Base-by-base conservation (phyloP, 2,329 filamentous ascomycete species). In the Chaetomium olivaceum region DNA sequence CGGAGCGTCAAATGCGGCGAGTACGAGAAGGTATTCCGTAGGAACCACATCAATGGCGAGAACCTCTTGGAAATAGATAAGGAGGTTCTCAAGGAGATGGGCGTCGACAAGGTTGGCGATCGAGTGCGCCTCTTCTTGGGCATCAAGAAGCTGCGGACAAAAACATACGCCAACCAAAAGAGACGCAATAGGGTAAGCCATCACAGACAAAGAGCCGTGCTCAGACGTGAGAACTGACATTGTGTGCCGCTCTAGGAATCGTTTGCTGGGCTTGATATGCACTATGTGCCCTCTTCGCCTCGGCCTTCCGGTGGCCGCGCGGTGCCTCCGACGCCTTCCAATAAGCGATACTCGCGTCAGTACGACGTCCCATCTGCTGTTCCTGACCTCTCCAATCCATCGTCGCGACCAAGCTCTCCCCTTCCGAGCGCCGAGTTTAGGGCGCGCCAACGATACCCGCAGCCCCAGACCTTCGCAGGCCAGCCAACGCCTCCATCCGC, bases 1-100 rank as follows among this genome's bases (percentile, higher is more conserved):
- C 86, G 89, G 73, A 93, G 88, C 72, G 93, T 99, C 76, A 94
- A 96, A 75, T 98, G 93, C 75, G 89, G 90, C 72, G 93, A 98
- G 76, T 98, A 99, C 79, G 93, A 97, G 76, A 89, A 91, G 74
- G 79, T 97, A 29, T 97, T 97, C 79, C 80, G 91, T 79, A 89
- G 89, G 75, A 97, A 99, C 77, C 92, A 98, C 78, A 97, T 99
- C 81, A 99, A 95, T 76, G 95, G 95, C 73, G 93, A 97, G 80
- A 97, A 96, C 75, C 83, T 99, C 54, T 85, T 99, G 72, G 95
- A 99, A 79, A 94, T 97, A 84, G 95, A 99, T 78, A 96, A 97
- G 82, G 90, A 93, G 63, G 92, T 96, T 50, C 84, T 99, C 69
- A 96, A 97, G 78, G 95, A 99, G 77, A 96, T 99, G 87, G 95